A percentile compares a stretch with the other conserved stretches of the same genome.
phyloP scores from a whole-genome alignment of 1,139 yeast species.

The Kluyveromyces sp. region DNA sequence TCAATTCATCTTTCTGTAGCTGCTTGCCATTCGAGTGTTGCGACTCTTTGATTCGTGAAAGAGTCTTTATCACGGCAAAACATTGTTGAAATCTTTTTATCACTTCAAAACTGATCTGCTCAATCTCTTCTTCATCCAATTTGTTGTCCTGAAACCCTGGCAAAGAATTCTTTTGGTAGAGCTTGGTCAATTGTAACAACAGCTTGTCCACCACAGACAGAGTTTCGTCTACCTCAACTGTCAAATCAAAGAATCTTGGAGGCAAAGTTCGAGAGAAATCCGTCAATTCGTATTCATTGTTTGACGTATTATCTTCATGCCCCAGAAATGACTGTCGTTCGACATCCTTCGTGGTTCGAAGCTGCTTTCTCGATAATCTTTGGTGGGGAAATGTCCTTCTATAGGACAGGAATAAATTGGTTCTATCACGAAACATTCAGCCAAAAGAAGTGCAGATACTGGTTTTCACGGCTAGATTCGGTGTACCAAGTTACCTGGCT shows the following conservation, averaged over 20 bases:
- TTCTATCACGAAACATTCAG: conserved; percentile 66
- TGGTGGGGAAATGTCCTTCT: conserved; percentile 64
- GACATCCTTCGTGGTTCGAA: background rate
- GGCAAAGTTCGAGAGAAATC: conserved; percentile 43
- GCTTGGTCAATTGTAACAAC: conserved; percentile 47
- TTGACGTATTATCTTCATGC: conserved; percentile 47
- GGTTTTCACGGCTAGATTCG: too few relatives aligned
- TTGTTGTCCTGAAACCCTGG: conserved; percentile 81
- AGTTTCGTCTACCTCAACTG: conserved; percentile 62
- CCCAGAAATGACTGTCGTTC: conserved; percentile 15
- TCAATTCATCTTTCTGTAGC: conserved; percentile 43
- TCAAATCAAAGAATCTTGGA: conserved; percentile 71
- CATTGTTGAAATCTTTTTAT: conserved; percentile 71
- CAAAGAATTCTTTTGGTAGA: conserved; percentile 75
- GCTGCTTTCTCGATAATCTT: conserved; percentile 15
- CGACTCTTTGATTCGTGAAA: conserved; percentile 44
- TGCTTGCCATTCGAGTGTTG: conserved; percentile 24
- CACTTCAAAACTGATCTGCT: conserved; percentile 63
- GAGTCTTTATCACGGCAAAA: conserved; percentile 65
- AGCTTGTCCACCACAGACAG: conserved; percentile 44
- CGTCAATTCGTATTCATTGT: conserved; percentile 42
- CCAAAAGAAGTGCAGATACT: background rate
- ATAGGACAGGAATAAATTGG: conserved; percentile 63
- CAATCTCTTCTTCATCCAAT: conserved; percentile 66
- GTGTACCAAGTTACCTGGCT: too few relatives aligned